Conservation (phyloP, 2,329 filamentous ascomycete genomes). For the Pseudocercospora cruenta region DNA sequence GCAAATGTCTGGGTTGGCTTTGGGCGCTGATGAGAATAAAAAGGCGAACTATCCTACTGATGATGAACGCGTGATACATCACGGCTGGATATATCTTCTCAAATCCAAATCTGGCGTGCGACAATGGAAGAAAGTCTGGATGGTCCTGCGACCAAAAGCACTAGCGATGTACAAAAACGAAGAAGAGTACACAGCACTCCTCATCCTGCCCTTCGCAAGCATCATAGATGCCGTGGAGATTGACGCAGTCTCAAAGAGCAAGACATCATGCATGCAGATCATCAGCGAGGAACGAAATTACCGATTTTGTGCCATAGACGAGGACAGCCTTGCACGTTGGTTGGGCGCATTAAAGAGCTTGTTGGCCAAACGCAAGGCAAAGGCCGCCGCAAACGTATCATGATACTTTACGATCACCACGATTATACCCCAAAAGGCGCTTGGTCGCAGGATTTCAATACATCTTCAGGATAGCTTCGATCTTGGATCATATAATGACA, state of each 20-base stretch:
- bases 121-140: slow-evolving; percentile 95
- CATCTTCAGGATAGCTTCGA: neutral
- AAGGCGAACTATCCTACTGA: slow-evolving; percentile 48
- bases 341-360: slow-evolving; percentile 90
- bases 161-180: slow-evolving; percentile 93
- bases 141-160: slow-evolving; percentile 81
- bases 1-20: slow-evolving; percentile 61
- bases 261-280: slow-evolving; percentile 84
- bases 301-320: slow-evolving; percentile 65
- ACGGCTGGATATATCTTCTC: slow-evolving; percentile 85
- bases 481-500: neutral
- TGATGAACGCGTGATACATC: slow-evolving; percentile 87
- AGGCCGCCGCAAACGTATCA: slow-evolving; percentile 13
- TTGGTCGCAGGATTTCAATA: neutral
- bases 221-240: slow-evolving; percentile 88
- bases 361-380: slow-evolving; percentile 52
- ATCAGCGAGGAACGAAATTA: slow-evolving; percentile 82
- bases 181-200: slow-evolving; percentile 81
- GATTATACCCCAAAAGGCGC: slow-evolving; percentile 10
- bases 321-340: slow-evolving; percentile 81
- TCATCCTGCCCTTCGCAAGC: slow-evolving; percentile 75
- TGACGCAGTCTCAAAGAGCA: slow-evolving; percentile 81
- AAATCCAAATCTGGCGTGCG: slow-evolving; percentile 81
- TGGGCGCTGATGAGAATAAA: slow-evolving; percentile 43
- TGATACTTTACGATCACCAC: slow-evolving; percentile 12